phyloP scores from a whole-genome alignment of 441 rosid species.

The Pelargonium australe region DNA sequence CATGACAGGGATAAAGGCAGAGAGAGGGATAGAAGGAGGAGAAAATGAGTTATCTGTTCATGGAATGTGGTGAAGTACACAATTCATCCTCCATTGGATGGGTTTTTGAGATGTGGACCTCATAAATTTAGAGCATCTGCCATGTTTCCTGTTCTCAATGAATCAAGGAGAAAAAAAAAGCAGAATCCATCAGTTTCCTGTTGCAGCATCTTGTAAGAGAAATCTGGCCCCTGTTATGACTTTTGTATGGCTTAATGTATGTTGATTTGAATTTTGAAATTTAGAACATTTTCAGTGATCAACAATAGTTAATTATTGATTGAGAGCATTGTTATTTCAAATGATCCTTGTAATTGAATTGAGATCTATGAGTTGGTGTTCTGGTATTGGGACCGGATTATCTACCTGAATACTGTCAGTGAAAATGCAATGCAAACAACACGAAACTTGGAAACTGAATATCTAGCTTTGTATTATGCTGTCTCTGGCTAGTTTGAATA shows the following conservation, averaged over 20 bases:
- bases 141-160: background rate
- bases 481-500: too few relatives aligned
- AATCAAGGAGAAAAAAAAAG: background rate
- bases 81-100: background rate
- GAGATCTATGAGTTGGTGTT: too few relatives aligned
- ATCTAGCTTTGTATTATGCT: too few relatives aligned
- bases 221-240: background rate
- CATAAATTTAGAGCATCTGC: background rate
- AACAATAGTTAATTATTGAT: too few relatives aligned
- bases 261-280: background rate
- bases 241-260: background rate
- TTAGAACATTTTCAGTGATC: background rate
- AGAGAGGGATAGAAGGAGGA: slow-evolving; percentile 51
- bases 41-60: slow-evolving; percentile 32
- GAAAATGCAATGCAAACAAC: too few relatives aligned
- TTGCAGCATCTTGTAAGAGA: background rate
- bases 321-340: too few relatives aligned
- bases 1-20: slow-evolving; percentile 63
- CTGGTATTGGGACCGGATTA: too few relatives aligned
- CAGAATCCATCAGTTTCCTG: background rate
- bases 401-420: too few relatives aligned
- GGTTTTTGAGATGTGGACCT: too few relatives aligned
- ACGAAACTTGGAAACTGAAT: too few relatives aligned
- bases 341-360: too few relatives aligned
- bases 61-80: background rate